Evolutionary conservation across 2,329 filamentous ascomycete genomes (phyloP), one percentile per base, ranked within the genome.

Genomic region (Xylariaceae sp.): DNA sequence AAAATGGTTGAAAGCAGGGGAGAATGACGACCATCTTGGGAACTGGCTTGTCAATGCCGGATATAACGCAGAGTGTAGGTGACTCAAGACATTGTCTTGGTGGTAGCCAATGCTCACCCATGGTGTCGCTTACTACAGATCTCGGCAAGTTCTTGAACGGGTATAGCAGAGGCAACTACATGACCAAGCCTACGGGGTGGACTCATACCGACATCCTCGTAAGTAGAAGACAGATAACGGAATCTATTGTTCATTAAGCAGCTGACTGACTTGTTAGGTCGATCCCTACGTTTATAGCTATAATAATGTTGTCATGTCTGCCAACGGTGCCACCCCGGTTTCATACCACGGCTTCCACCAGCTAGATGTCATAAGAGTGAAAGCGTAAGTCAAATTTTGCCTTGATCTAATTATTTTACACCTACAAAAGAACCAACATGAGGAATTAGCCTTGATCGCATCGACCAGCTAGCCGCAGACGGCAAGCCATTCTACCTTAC

Each of bases 91-190:
- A 12, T 12, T 8, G 12, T 23, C 8, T 12, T 23, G 8, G 21
- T 8, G 12, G 21, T 12, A 23, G 12, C 21, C 4, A 4, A 15
- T 10, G n/a, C 4, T 6, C 12, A 17, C 18, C 11, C 7, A 29
- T 19, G 12, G 21, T 19, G 19, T 18, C 17, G 15, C 19, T 12
- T 2, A 19, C 6, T 4, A 14, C 9, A 44, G 41, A 47, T 37
- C 31, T 60, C 1, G 61, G 63, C 3, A 68, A 67, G 39, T 50
- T 68, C 15, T 60, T 63, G 44, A 67, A 68, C 33, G 49, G 57
- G 2, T 60, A 65, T 39, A 60, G 51, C 3, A 39, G 61, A 1
- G 39, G 50, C 0, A 67, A 63, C 36, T 67, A 64, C 36, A 43
- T 64, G 9, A 34, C 38, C 3, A 32, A 32, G 3, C 48, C 50